These are phyloP conservation scores for Podospora sp. DNA, from an alignment of 495 filamentous ascomycete species.

Conservation along the genomic window DNA sequence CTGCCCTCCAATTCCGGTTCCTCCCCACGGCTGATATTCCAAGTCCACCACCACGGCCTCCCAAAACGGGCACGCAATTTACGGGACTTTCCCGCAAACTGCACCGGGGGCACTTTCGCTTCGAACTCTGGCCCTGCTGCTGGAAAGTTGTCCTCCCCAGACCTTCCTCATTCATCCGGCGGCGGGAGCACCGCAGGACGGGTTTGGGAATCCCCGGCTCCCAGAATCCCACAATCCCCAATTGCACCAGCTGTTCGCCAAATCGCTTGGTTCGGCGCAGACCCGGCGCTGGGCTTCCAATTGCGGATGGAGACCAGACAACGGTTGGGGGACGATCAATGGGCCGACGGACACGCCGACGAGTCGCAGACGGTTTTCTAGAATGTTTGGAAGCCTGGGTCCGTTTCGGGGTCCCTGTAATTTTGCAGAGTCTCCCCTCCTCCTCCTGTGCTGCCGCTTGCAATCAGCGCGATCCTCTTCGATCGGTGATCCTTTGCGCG, in stretches of 20 bases:
- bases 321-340: slow-evolving; percentile 13
- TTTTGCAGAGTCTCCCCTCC: not conserved
- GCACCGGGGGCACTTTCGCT: not conserved
- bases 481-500: not conserved
- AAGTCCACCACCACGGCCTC: not conserved
- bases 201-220: not conserved
- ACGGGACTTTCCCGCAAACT: slow-evolving; percentile 3
- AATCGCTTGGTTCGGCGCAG: not conserved
- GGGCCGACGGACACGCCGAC: slow-evolving; percentile 5
- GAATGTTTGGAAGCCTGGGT: slow-evolving; percentile 20
- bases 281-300: not conserved
- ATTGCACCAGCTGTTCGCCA: not conserved
- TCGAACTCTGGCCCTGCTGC: not conserved
- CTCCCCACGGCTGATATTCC: not conserved
- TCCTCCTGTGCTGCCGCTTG: not conserved
- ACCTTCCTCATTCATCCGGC: slow-evolving; percentile 27
- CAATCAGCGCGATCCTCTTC: not conserved
- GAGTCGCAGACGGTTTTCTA: slow-evolving; percentile 20
- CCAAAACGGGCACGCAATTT: slow-evolving; percentile 15
- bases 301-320: slow-evolving; percentile 11
- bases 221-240: not conserved
- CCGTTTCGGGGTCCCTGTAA: slow-evolving; percentile 21
- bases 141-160: slow-evolving; percentile 10
- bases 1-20: not conserved
- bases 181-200: not conserved